Conservation (phyloP, 305 asterid genomes). For the Solanum hybrid region DNA sequence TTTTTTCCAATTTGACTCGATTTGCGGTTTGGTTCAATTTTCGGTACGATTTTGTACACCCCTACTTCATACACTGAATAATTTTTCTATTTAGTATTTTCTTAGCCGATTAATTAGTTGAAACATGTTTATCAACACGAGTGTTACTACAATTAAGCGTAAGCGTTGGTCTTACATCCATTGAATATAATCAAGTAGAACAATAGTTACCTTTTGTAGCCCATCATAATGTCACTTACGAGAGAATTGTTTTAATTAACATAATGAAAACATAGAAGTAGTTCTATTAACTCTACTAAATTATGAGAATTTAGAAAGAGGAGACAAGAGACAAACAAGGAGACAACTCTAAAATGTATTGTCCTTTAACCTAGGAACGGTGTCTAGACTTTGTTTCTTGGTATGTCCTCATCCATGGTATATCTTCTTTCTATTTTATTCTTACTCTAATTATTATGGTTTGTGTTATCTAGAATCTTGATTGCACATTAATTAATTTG, state of each 20-base stretch:
- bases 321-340: slow-evolving; percentile 24
- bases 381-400: slow-evolving; percentile 30
- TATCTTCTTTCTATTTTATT: neutral
- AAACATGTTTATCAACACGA: neutral
- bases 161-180: neutral
- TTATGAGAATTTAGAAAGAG: slow-evolving; percentile 14
- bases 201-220: neutral
- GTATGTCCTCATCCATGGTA: slow-evolving; percentile 39
- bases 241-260: neutral
- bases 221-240: neutral
- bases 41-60: too few relatives aligned
- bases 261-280: neutral
- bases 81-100: neutral
- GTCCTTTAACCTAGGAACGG: slow-evolving; percentile 10
- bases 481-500: slow-evolving; percentile 16
- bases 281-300: neutral
- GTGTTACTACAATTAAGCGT: neutral
- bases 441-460: neutral
- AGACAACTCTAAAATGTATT: slow-evolving; percentile 25
- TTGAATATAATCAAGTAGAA: neutral
- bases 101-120: neutral
- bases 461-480: slow-evolving; percentile 12
- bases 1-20: too few relatives aligned
- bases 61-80: neutral
- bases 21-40: too few relatives aligned